These are phyloP conservation scores for Myriosclerotinia curreyana DNA, from an alignment of 2,329 filamentous ascomycete species.

Conservation along the genomic window DNA sequence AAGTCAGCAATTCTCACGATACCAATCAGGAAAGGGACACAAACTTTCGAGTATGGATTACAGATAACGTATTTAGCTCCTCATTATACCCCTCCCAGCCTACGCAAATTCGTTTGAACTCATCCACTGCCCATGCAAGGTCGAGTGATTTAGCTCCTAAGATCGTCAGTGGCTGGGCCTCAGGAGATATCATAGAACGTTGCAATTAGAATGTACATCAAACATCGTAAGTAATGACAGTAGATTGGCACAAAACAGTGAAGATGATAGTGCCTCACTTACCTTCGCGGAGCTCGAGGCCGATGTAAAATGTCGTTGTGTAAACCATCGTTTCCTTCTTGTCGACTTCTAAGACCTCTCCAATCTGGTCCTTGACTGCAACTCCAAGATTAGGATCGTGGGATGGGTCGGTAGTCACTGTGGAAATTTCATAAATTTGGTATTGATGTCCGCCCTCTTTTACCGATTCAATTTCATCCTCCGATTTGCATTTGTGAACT, in stretches of 20 bases:
- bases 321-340: conserved; percentile 53
- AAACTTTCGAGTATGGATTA: conserved; percentile 76
- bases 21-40: conserved; percentile 37
- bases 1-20: conserved; percentile 29
- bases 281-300: conserved; percentile 76
- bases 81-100: conserved; percentile 72
- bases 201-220: conserved; percentile 10
- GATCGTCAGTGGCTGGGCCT: conserved; percentile 39
- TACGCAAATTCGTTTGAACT: conserved; percentile 81
- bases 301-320: conserved; percentile 93
- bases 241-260: background rate
- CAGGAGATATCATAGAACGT: background rate
- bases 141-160: conserved; percentile 68
- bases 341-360: conserved; percentile 36
- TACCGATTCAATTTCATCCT: conserved; percentile 60
- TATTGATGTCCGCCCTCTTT: conserved; percentile 60
- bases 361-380: conserved; percentile 41
- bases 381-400: conserved; percentile 46
- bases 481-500: conserved; percentile 64
- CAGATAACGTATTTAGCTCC: conserved; percentile 72
- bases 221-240: background rate
- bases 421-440: conserved; percentile 46
- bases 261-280: conserved; percentile 38
- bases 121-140: conserved; percentile 75
- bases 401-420: conserved; percentile 39